Evolutionary conservation across 352 stramenopile genomes (phyloP).

Genomic region (Aphanomyces astaci): DNA sequence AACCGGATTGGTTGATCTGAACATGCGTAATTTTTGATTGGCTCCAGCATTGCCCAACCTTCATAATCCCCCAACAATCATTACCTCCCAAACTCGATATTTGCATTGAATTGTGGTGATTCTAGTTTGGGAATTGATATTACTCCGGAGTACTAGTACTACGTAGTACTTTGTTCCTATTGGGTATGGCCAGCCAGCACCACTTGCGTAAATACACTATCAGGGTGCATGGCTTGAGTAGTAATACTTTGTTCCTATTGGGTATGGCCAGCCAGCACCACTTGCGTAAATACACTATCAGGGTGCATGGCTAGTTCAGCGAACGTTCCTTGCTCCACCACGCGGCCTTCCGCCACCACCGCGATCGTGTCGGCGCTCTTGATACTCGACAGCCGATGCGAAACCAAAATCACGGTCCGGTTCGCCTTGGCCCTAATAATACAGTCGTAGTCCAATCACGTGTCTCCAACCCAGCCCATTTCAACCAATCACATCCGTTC

Average conservation of each 20-base stretch:
- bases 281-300: constrained; percentile 66
- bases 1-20: no score
- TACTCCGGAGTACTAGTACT: no score
- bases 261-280: constrained; percentile 54
- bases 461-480: background rate
- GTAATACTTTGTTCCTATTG: background rate
- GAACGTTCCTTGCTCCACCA: constrained; percentile 82
- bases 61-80: no score
- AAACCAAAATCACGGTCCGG: constrained; percentile 95
- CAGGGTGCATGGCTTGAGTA: constrained; percentile 37
- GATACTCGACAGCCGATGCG: constrained; percentile 93
- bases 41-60: no score
- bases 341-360: constrained; percentile 78
- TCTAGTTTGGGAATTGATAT: no score
- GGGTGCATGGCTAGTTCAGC: constrained; percentile 44
- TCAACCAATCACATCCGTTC: background rate
- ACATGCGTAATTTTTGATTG: no score
- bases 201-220: constrained; percentile 71
- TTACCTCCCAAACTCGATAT: no score
- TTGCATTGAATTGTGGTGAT: no score
- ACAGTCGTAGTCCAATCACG: no score
- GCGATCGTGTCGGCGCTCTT: constrained; percentile 87
- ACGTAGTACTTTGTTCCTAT: background rate
- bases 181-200: constrained; percentile 47
- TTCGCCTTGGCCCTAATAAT: constrained; percentile 65